Percentiles rank a stretch among this genome's conserved stretches.
These are phyloP conservation scores for Leishmania turanica DNA, from an alignment of 208 protist genomes.

Conservation along the genomic window DNA sequence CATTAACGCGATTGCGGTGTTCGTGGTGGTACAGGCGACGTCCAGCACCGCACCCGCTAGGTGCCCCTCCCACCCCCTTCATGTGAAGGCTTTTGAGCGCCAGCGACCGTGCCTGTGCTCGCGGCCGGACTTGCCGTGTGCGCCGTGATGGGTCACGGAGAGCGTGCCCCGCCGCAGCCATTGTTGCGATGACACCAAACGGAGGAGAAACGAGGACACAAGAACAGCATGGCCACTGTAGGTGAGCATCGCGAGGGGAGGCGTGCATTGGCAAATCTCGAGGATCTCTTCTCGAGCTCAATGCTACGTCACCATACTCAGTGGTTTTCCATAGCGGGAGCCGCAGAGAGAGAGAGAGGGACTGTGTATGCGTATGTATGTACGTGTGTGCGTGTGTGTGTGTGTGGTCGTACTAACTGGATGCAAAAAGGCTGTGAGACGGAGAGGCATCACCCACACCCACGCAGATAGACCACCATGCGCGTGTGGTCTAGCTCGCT, in stretches of 20 bases:
- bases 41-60: background rate
- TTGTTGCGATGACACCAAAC: slow-evolving; percentile 1
- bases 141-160: background rate
- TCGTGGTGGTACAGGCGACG: background rate
- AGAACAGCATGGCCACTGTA: background rate
- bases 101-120: background rate
- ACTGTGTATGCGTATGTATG: background rate
- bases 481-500: background rate
- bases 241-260: background rate
- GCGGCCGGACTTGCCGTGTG: background rate
- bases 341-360: background rate
- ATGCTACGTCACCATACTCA: background rate
- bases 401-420: background rate
- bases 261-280: background rate
- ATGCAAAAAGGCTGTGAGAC: background rate
- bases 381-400: background rate
- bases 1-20: background rate
- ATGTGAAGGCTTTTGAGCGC: background rate
- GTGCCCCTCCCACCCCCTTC: background rate
- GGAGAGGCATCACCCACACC: background rate
- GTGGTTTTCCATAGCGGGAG: background rate
- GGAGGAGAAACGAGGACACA: background rate
- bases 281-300: background rate
- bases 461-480: background rate
- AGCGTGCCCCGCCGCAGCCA: background rate